Percentiles rank a stretch among this genome's conserved stretches.
Conservation (phyloP, 306 rosid species). For the Quercus parvula region DNA sequence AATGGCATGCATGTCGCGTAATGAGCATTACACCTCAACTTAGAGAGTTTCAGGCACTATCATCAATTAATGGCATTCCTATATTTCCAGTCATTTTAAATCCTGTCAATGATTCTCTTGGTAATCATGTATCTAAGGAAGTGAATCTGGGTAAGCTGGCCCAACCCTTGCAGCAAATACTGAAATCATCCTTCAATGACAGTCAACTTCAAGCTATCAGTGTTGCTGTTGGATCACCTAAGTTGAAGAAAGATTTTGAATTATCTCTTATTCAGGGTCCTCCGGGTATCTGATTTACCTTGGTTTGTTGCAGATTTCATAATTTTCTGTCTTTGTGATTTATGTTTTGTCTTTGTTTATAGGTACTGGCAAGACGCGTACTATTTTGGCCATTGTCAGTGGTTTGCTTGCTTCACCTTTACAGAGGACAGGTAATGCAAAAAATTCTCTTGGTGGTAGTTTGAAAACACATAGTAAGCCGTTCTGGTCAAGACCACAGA, state of each 20-base stretch:
- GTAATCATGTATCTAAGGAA: conserved; percentile 37
- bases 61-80: conserved; percentile 77
- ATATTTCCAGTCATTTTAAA: conserved; percentile 71
- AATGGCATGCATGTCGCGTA: conserved; percentile 87
- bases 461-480: conserved; percentile 33
- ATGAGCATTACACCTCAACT: conserved; percentile 90
- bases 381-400: conserved; percentile 93
- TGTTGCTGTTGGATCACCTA: conserved; percentile 49
- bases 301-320: conserved; percentile 12
- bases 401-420: conserved; percentile 67
- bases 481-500: conserved; percentile 37
- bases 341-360: conserved; percentile 27
- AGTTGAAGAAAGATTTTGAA: conserved; percentile 46
- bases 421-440: conserved; percentile 32
- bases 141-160: conserved; percentile 63
- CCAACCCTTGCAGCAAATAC: conserved; percentile 66
- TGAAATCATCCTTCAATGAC: conserved; percentile 74
- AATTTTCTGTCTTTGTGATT: conserved; percentile 6
- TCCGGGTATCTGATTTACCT: conserved; percentile 64
- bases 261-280: conserved; percentile 98
- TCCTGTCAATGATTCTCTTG: conserved; percentile 42
- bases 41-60: conserved; percentile 93
- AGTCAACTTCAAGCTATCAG: conserved; percentile 87
- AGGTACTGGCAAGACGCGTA: conserved; percentile 97
- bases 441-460: conserved; percentile 30